These are phyloP conservation scores for Agrocybe praecox DNA, from an alignment of 768 basidiomycete genomes.

Conservation along the genomic window DNA sequence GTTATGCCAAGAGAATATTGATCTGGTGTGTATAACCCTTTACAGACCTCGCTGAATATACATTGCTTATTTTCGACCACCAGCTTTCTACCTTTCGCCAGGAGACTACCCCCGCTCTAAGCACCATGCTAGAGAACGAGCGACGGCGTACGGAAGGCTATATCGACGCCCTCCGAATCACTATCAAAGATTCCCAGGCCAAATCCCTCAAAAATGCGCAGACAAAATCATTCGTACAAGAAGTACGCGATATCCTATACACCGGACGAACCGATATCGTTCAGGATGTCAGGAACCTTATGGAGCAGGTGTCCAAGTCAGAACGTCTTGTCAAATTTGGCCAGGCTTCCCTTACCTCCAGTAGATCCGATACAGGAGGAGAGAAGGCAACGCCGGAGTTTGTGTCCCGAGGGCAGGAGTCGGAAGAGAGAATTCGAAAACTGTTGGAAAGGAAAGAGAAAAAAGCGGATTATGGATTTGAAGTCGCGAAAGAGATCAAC, in stretches of 20 bases:
- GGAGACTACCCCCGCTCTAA: constrained; percentile 22
- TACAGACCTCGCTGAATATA: not conserved
- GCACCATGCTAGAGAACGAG: constrained; percentile 20
- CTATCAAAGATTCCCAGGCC: constrained; percentile 3
- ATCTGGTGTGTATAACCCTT: constrained; percentile 17
- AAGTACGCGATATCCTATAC: constrained; percentile 10
- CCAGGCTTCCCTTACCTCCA: not conserved
- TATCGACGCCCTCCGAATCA: constrained; percentile 22
- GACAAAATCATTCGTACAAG: constrained; percentile 4
- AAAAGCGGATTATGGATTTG: constrained; percentile 18
- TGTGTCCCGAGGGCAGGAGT: not conserved
- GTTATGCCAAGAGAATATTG: constrained; percentile 27
- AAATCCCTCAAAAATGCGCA: not conserved
- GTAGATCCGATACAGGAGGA: not conserved
- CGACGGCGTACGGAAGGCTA: constrained; percentile 19
- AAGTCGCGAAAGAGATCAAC: constrained; percentile 17
- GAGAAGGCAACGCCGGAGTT: not conserved
- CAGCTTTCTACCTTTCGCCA: constrained; percentile 27
- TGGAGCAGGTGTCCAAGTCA: not conserved
- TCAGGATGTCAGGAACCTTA: constrained; percentile 3
- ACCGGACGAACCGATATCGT: not conserved
- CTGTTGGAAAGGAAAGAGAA: constrained; percentile 19
- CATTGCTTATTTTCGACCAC: not conserved
- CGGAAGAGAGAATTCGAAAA: constrained; percentile 7
- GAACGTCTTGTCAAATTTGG: not conserved